Evolutionary conservation across 2,329 filamentous ascomycete genomes (phyloP).

Genomic region (Cytospora piceicola): DNA sequence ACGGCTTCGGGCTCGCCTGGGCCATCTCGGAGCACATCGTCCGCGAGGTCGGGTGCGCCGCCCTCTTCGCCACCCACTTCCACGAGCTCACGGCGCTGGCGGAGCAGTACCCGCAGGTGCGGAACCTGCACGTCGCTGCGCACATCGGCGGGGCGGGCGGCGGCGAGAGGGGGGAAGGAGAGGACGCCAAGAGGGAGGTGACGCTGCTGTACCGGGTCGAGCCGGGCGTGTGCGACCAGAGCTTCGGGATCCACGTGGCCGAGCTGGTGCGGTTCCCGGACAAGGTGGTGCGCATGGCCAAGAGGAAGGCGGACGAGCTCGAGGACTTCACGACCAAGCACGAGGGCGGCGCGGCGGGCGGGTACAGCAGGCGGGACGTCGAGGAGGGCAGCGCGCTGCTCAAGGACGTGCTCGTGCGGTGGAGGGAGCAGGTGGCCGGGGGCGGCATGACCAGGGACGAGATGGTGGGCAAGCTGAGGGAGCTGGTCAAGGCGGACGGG

Average conservation of each 20-base stretch:
- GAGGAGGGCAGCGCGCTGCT: slow-evolving; percentile 85
- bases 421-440: slow-evolving; percentile 76
- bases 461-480: slow-evolving; percentile 77
- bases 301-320: slow-evolving; percentile 95
- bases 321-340: slow-evolving; percentile 91
- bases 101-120: slow-evolving; percentile 83
- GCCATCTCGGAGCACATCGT: slow-evolving; percentile 98
- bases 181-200: slow-evolving; percentile 73
- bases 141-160: slow-evolving; percentile 69
- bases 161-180: slow-evolving; percentile 39
- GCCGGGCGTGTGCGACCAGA: slow-evolving; percentile 93
- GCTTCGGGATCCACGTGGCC: slow-evolving; percentile 97
- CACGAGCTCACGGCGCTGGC: slow-evolving; percentile 93
- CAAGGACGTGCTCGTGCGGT: slow-evolving; percentile 80
- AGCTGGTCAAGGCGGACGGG: slow-evolving; percentile 75
- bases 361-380: slow-evolving; percentile 82
- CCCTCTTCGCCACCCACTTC: slow-evolving; percentile 97
- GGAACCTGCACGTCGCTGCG: slow-evolving; percentile 93
- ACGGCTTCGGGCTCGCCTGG: slow-evolving; percentile 98
- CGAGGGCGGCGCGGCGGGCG: slow-evolving; percentile 56
- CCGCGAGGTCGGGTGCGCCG: slow-evolving; percentile 90
- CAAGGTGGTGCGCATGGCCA: slow-evolving; percentile 99
- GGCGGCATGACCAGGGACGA: slow-evolving; percentile 70
- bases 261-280: slow-evolving; percentile 95
- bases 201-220: slow-evolving; percentile 97